Evolutionary conservation across 345 rosid species (phyloP).

Genomic region (Kernera saxatilis): DNA sequence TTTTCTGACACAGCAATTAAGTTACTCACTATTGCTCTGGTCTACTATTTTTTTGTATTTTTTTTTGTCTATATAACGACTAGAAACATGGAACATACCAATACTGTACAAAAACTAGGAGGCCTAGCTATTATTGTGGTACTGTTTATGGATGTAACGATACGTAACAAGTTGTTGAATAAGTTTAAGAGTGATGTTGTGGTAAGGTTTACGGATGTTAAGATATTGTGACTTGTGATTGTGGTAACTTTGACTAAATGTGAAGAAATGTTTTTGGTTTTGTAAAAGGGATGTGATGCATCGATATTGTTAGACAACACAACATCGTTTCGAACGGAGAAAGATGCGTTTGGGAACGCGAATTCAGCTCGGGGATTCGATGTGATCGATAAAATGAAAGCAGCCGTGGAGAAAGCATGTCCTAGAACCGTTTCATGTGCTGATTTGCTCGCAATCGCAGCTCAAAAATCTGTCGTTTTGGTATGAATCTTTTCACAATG

Average conservation of each 20-base stretch:
- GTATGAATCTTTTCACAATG: conserved; percentile 21
- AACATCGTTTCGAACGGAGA: conserved; percentile 49
- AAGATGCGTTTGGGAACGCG: conserved; percentile 38
- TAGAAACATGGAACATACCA: neutral
- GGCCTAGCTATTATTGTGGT: no score
- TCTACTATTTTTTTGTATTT: no score
- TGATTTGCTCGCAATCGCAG: conserved; percentile 53
- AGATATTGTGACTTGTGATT: neutral
- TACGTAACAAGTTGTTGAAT: neutral
- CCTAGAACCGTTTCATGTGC: conserved; percentile 62
- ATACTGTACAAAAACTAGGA: neutral
- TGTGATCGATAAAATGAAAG: conserved; percentile 52
- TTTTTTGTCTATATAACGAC: no score
- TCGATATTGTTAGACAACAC: conserved; percentile 51
- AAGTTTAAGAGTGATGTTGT: neutral
- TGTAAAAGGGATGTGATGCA: conserved; percentile 58
- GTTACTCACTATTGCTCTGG: no score
- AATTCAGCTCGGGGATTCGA: conserved; percentile 58
- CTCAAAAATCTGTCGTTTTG: conserved; percentile 51
- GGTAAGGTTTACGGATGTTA: neutral
- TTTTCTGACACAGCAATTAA: no score
- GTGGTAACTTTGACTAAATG: neutral
- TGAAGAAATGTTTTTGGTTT: neutral
- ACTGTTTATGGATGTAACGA: no score
- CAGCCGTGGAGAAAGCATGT: conserved; percentile 46